Evolutionary conservation across 2,329 filamentous ascomycete species (phyloP), one percentile per base, ranked within the genome.

Genomic region (Monilinia laxa): DNA sequence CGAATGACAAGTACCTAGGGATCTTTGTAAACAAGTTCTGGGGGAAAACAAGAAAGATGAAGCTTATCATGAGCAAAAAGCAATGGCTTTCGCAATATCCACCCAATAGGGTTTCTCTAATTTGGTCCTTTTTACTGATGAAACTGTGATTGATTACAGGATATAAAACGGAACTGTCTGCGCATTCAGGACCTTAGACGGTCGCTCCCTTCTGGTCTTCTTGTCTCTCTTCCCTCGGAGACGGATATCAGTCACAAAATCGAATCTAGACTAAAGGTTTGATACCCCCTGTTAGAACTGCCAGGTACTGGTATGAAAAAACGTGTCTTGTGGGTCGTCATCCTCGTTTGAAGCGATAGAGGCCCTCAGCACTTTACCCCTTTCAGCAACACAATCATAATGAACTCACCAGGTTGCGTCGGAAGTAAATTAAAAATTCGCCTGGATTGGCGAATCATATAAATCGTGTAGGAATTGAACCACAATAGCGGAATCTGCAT

Each of bases 31-130:
- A 49, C 18, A n/a, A 20, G 6, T 23, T 51, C 58, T 51, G 45
- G 58, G 58, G 58, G 51, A n/a, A 51, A 60, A 31, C 45, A 51
- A 25, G 28, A 51, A 51, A 60, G 45, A 25, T 5, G 58, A 51
- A 49, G 31, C 25, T 51, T 60, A 35, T 23, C 28, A 60, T 38
- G 14, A 23, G 20, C 57, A 28, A 35, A 35, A 60, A 23, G 16
- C n/a, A 16, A 23, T 38, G 42, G 57, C 20, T 18, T 7, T 38
- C 14, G 7, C 7, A 11, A 51, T 10, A 51, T 38, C 45, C 28
- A 25, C 4, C 31, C 58, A 51, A 20, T 25, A n/a, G 20, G n/a
- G 12, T 3, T 23, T 51, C n/a, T 51, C n/a, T 14, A 38, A 51
- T 6, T 49, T 62, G 4, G n/a, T 14, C 16, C 40, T 16, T 42